These are phyloP conservation scores for Bondarzewia mesenterica DNA, from an alignment of 1,284 basidiomycete genomes.

Conservation along the genomic window DNA sequence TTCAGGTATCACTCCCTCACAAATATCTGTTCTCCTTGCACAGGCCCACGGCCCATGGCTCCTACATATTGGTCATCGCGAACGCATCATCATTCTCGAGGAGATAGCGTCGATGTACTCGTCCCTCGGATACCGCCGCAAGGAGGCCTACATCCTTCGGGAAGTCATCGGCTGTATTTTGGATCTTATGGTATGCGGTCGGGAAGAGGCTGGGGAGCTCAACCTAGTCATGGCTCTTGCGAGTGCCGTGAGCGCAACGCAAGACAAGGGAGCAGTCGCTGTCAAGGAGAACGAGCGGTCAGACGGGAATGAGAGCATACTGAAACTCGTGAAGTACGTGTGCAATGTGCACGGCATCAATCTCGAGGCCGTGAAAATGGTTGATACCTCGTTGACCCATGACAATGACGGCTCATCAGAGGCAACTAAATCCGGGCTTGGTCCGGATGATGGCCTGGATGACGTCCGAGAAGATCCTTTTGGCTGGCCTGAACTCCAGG, in stretches of 20 bases:
- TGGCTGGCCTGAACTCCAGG: conserved; percentile 92
- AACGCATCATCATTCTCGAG: conserved; percentile 65
- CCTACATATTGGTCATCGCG: conserved; percentile 68
- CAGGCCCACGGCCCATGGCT: conserved; percentile 81
- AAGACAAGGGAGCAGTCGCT: conserved; percentile 45
- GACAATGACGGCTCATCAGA: conserved; percentile 13
- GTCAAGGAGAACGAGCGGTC: conserved; percentile 63
- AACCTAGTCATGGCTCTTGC: not conserved
- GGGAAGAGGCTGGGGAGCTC: conserved; percentile 47
- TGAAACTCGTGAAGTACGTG: conserved; percentile 64
- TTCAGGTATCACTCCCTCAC: conserved; percentile 61
- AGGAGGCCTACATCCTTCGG: conserved; percentile 80
- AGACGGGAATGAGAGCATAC: conserved; percentile 73
- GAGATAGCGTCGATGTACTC: conserved; percentile 69
- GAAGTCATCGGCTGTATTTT: conserved; percentile 76
- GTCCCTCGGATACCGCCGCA: conserved; percentile 73
- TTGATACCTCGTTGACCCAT: conserved; percentile 23
- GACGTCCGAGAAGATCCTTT: conserved; percentile 42
- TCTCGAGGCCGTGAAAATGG: conserved; percentile 54
- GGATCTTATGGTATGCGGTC: conserved; percentile 72
- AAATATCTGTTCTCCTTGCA: conserved; percentile 56
- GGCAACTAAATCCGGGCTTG: conserved; percentile 11
- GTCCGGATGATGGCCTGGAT: conserved; percentile 28
- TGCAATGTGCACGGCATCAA: conserved; percentile 77
- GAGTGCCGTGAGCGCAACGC: not conserved